Evolutionary conservation across 371 early-diverging fungal genomes (phyloP).

Genomic region (Mortierella sp.): DNA sequence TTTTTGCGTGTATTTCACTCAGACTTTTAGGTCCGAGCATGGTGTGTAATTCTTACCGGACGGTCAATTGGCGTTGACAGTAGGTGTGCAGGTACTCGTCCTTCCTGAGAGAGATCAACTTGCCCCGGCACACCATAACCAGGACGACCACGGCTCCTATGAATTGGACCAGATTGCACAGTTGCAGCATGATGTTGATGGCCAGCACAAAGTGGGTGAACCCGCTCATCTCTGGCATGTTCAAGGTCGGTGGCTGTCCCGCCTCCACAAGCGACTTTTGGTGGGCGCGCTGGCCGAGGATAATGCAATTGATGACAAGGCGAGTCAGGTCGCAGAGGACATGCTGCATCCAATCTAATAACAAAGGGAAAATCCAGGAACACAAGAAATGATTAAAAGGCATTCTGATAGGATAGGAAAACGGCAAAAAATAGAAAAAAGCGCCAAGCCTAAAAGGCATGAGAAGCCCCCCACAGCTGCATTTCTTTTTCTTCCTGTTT

Average conservation of each 20-base stretch:
- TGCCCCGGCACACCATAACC: slow-evolving; percentile 33
- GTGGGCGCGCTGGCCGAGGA: slow-evolving; percentile 38
- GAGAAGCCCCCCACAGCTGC: too few species aligned
- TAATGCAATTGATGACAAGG: slow-evolving; percentile 45
- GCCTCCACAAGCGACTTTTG: slow-evolving; percentile 33
- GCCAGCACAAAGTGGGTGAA: slow-evolving; percentile 42
- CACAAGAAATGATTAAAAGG: background rate
- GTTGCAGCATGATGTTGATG: slow-evolving; percentile 49
- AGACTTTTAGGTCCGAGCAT: background rate
- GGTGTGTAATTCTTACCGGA: slow-evolving; percentile 34
- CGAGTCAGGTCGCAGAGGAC: slow-evolving; percentile 47
- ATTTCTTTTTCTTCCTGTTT: background rate
- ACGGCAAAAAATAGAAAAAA: slow-evolving; percentile 11
- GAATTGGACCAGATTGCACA: slow-evolving; percentile 47
- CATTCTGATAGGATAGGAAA: slow-evolving; percentile 1
- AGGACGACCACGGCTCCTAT: slow-evolving; percentile 31
- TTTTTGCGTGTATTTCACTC: background rate
- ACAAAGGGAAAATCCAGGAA: background rate
- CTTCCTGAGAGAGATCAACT: slow-evolving; percentile 38
- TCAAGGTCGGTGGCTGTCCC: slow-evolving; percentile 34
- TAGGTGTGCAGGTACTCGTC: slow-evolving; percentile 53
- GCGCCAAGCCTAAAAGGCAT: background rate
- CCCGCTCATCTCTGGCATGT: slow-evolving; percentile 40
- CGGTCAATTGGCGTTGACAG: slow-evolving; percentile 50
- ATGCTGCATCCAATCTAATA: slow-evolving; percentile 54